These are phyloP conservation scores for Skeletonema tropicum DNA, from an alignment of 108 stramenopile genomes.

Conservation along the genomic window DNA sequence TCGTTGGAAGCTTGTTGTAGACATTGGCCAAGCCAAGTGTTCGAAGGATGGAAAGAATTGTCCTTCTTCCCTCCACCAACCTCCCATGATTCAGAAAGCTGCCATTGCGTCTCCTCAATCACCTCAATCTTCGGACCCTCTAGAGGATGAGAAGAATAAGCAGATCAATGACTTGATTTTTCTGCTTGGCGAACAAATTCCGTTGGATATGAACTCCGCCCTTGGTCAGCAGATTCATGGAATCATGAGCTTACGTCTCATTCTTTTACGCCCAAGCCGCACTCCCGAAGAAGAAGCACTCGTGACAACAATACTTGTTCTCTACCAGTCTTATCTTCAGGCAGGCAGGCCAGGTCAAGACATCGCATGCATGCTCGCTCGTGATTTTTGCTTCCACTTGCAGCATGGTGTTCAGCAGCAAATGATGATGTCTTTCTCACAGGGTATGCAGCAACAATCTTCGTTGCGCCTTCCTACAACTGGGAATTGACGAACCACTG, in stretches of 20 bases:
- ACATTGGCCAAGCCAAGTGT: slow-evolving; percentile 32
- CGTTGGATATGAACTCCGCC: slow-evolving; percentile 72
- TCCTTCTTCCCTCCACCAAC: slow-evolving; percentile 10
- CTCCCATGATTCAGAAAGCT: background rate
- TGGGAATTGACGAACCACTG: background rate
- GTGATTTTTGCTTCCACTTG: slow-evolving; percentile 64
- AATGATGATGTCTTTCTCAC: slow-evolving; percentile 4
- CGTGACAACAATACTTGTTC: slow-evolving; percentile 72
- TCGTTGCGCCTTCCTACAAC: background rate
- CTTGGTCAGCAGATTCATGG: slow-evolving; percentile 69
- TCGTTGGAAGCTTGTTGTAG: slow-evolving; percentile 90
- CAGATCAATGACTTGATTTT: slow-evolving; percentile 44
- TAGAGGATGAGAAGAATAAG: slow-evolving; percentile 4
- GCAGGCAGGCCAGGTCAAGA: slow-evolving; percentile 69
- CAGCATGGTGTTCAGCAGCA: slow-evolving; percentile 11
- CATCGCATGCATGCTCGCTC: slow-evolving; percentile 81
- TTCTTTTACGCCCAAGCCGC: slow-evolving; percentile 64
- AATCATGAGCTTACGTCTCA: slow-evolving; percentile 80
- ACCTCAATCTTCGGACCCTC: background rate
- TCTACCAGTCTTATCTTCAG: slow-evolving; percentile 74
- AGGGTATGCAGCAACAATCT: background rate
- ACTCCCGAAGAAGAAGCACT: slow-evolving; percentile 73
- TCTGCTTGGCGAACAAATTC: slow-evolving; percentile 77
- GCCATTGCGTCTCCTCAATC: background rate
- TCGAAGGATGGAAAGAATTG: background rate